Base-by-base conservation (phyloP, 257 asterid genomes). In the Haberlea rhodopensis region DNA sequence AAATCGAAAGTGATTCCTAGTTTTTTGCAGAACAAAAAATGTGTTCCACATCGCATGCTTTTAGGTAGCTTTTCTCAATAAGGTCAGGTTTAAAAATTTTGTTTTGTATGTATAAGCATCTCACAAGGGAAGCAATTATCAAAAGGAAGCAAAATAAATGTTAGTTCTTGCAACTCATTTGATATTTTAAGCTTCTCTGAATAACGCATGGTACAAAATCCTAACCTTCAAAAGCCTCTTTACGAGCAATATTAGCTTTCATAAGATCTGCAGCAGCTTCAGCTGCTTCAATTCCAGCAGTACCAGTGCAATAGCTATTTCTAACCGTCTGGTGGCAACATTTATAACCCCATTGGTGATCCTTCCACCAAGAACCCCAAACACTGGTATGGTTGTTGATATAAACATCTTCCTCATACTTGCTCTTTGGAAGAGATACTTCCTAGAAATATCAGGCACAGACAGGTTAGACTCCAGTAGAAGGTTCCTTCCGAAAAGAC, bases 291-390 rank as follows among this genome's bases (percentile, higher is more conserved):
- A 87, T 89, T 67, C 99, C 99, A 75, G 99, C 95, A 56, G 90
- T 75, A 24, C 97, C 94, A 13, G 95, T 89, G 59, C 99, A 92
- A 19, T 87, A 92, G 74, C 97, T 89, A 85, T 92, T 92, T 52
- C 94, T 72, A 60, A 87, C 85, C 0, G 88, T 87, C 76, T 87
- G 94, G 57, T 83, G 88, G 86, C 99, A 92, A 72, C 99, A 92
- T 69, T 82, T 85, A 74, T 87, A 92, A 40, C 97, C 99, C 99
- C 97, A 92, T 52, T 89, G 97, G 60, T 85, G 88, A 78, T 92
- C 95, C 74, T 67, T 89, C 99, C 97, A 92, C 97, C 96, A 92
- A 3, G 97, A 89, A 51, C 99, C 99, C 97, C 99, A 89, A 25
- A 92, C 95, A 46, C 76, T 80, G 0, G 87, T 81, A 77, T 89